Conservation (phyloP, 169 alveolate genomes). For the Fabrea salina region DNA sequence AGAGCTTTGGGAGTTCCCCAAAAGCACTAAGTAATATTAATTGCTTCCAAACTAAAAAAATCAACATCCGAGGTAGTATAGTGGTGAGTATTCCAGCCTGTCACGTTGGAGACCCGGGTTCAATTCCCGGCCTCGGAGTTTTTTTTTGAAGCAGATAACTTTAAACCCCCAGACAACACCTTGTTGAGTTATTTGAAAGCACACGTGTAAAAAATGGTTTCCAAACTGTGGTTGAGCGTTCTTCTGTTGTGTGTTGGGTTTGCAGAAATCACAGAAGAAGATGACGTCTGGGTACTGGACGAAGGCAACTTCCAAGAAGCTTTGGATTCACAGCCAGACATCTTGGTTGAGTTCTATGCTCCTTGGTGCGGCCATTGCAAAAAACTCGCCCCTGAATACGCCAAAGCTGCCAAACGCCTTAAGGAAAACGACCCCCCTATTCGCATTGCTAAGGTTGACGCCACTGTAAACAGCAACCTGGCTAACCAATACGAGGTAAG, state of each 20-base stretch:
- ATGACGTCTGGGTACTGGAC: slow-evolving; percentile 16
- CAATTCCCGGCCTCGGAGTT: too few relatives aligned
- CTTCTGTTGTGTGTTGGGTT: not conserved
- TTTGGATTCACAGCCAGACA: not conserved
- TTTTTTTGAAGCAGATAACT: too few relatives aligned
- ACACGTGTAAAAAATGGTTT: slow-evolving; percentile 10
- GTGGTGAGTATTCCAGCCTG: too few relatives aligned
- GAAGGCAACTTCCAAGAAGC: slow-evolving; percentile 30
- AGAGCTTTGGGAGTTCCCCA: slow-evolving; percentile 2
- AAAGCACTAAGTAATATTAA: too few relatives aligned
- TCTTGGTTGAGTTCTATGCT: slow-evolving; percentile 70
- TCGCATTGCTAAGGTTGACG: slow-evolving; percentile 63
- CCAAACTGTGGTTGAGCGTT: not conserved
- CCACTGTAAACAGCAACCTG: slow-evolving; percentile 50
- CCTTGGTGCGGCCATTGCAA: slow-evolving; percentile 75
- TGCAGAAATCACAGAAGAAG: slow-evolving; percentile 27
- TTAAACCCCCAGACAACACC: too few relatives aligned
- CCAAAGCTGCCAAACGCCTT: slow-evolving; percentile 50
- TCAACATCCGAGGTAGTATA: too few relatives aligned
- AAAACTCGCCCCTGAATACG: slow-evolving; percentile 62
- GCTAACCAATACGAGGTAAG: slow-evolving; percentile 53
- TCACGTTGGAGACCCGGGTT: too few relatives aligned
- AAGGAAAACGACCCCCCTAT: slow-evolving; percentile 35
- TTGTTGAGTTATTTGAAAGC: too few relatives aligned
- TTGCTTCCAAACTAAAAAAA: too few relatives aligned